phyloP scores from a whole-genome alignment of 2,329 filamentous ascomycete genomes.

The Blastomyces gilchristii region DNA sequence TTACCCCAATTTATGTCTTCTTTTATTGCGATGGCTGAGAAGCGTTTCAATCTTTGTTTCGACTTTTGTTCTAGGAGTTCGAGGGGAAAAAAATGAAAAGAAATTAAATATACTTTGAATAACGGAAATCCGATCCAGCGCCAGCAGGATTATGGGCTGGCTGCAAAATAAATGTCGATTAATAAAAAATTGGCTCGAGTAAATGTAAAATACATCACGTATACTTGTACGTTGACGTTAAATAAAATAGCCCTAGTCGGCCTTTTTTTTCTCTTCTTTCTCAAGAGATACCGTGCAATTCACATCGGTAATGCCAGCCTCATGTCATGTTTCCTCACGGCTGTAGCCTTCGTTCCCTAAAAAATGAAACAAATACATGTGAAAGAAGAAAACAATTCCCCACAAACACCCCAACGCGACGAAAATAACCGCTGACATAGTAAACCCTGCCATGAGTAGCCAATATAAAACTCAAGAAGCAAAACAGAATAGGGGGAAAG shows the following conservation, averaged over 20 bases:
- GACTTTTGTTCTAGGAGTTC: constrained; percentile 3
- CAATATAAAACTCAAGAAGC: background rate
- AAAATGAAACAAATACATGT: background rate
- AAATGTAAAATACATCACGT: background rate
- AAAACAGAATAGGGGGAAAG: background rate
- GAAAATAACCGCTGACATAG: background rate
- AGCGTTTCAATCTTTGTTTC: background rate
- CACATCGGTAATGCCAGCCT: too few relatives aligned
- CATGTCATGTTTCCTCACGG: background rate
- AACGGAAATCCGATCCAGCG: background rate
- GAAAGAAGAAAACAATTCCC: background rate
- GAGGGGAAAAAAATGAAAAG: background rate
- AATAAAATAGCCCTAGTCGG: background rate
- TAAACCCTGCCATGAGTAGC: background rate
- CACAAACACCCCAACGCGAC: background rate
- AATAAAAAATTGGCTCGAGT: background rate
- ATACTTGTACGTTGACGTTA: background rate
- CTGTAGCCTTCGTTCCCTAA: background rate
- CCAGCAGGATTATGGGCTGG: background rate
- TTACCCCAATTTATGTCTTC: background rate
- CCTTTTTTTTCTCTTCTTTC: background rate
- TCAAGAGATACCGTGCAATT: background rate
- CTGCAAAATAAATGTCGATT: background rate
- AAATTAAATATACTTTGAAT: background rate
- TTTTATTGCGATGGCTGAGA: constrained; percentile 2